A percentile compares a stretch with the other conserved stretches of the same genome.
Evolutionary conservation across 352 stramenopile genomes (phyloP).

Genomic region (Phytophthora sp.): DNA sequence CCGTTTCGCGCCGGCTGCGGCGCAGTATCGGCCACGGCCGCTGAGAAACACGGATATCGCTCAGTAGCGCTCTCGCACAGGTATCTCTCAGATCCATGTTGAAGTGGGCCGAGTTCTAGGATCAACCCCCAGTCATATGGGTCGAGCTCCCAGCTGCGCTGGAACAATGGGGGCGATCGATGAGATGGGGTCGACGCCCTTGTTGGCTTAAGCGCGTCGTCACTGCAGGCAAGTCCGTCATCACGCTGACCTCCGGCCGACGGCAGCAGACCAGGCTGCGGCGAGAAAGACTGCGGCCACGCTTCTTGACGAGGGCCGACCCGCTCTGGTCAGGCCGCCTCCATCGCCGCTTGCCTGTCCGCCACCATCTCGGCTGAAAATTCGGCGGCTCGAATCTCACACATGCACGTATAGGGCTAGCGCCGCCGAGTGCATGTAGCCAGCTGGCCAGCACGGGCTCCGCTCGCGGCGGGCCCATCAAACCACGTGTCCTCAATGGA

Average conservation of each 20-base stretch:
- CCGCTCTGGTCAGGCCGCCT: slow-evolving; percentile 6
- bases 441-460: slow-evolving; percentile 19
- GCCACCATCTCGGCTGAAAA: slow-evolving; percentile 18
- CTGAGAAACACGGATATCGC: slow-evolving; percentile 1
- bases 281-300: too few species aligned
- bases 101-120: slow-evolving; percentile 11
- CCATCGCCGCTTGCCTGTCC: too few species aligned
- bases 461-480: slow-evolving; percentile 6
- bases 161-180: slow-evolving; percentile 21
- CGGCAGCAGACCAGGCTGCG: too few species aligned
- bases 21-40: too few species aligned
- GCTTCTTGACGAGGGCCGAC: too few species aligned
- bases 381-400: slow-evolving; percentile 22
- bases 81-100: slow-evolving; percentile 27
- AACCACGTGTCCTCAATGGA: neutral
- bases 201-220: too few species aligned
- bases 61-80: slow-evolving; percentile 12
- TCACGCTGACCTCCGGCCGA: too few species aligned
- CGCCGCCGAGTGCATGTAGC: slow-evolving; percentile 13
- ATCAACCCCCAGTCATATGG: slow-evolving; percentile 15
- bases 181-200: too few species aligned
- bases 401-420: slow-evolving; percentile 18
- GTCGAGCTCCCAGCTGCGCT: slow-evolving; percentile 19
- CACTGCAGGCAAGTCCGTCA: too few species aligned
- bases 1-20: too few species aligned